Evolutionary conservation across 306 rosid species (phyloP).

Genomic region (Rubus idaeus): DNA sequence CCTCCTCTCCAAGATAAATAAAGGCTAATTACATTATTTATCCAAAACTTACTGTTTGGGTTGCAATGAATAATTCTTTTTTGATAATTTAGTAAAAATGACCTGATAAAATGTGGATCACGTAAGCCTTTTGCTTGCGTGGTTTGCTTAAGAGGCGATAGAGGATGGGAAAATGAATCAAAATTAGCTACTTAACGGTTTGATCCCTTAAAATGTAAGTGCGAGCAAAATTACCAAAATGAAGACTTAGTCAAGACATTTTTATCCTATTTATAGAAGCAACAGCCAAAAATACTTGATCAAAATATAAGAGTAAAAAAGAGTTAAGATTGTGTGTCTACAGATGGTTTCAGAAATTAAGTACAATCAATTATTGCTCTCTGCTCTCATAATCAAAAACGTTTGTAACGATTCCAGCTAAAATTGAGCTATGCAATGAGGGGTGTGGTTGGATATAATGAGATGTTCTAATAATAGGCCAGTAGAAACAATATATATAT

Average conservation of each 20-base stretch:
- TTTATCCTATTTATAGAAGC: background rate
- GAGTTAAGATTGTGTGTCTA: background rate
- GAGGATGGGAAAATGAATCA: background rate
- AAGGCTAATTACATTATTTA: too few relatives aligned
- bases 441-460: constrained; percentile 3
- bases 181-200: background rate
- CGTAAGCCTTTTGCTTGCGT: too few relatives aligned
- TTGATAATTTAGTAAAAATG: background rate
- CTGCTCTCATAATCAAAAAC: background rate
- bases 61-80: too few relatives aligned
- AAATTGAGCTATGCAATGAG: constrained; percentile 3
- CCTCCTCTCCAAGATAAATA: too few relatives aligned
- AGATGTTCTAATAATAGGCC: constrained; percentile 10
- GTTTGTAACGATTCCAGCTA: background rate
- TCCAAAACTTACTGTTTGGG: too few relatives aligned
- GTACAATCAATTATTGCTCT: background rate
- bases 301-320: background rate
- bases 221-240: background rate
- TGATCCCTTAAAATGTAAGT: background rate
- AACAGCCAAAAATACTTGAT: background rate
- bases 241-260: background rate
- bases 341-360: background rate
- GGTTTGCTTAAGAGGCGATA: background rate
- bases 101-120: background rate
- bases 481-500: background rate